Evolutionary conservation across 1,139 yeast species (phyloP), one percentile per base, ranked within the genome.

Genomic region (Kazachstania sp.): DNA sequence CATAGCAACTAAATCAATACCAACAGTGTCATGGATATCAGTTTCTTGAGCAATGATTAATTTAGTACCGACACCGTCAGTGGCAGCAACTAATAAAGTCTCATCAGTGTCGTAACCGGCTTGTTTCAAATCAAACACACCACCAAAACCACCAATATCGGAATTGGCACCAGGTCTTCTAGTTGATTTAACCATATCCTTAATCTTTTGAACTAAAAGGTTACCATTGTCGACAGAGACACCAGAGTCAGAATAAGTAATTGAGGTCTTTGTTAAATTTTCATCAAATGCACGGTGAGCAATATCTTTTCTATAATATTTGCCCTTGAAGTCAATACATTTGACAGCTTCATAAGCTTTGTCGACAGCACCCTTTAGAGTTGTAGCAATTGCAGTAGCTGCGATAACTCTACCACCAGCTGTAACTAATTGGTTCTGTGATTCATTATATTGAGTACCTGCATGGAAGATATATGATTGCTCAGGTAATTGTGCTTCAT

Each of bases 21-120:
- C 99, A 41, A 94, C 98, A 28, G 98, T 90, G 66, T 87, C 81
- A 65, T 94, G 97, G 49, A 85, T 86, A 57, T 83, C 72, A 72
- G 92, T 77, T 53, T 82, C 80, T 72, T 92, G 97, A 1, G 97
- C 98, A 64, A 94, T 81, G 74, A 90, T 81, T 59, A 94, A 79
- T 71, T 94, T 94, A 54, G 98, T 92, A 56, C 99, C 99, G 51
- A 94, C 97, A 69, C 99, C 99, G 70, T 94, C 99, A 43, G 98
- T 94, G 49, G 98, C 97, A 52, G 95, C 97, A 44, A 94, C 97
- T 51, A 94, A 73, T 49, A 94, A 71, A 11, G 96, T 86, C 47
- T 83, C 82, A 52, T 75, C 78, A 29, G 78, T 71, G 49, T 71
- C 70, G 68, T 83, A 94, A 11, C 97, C 97, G 43, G 95, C 95